phyloP scores from a whole-genome alignment of 2,329 filamentous ascomycete genomes.

The Triangularia setosa region DNA sequence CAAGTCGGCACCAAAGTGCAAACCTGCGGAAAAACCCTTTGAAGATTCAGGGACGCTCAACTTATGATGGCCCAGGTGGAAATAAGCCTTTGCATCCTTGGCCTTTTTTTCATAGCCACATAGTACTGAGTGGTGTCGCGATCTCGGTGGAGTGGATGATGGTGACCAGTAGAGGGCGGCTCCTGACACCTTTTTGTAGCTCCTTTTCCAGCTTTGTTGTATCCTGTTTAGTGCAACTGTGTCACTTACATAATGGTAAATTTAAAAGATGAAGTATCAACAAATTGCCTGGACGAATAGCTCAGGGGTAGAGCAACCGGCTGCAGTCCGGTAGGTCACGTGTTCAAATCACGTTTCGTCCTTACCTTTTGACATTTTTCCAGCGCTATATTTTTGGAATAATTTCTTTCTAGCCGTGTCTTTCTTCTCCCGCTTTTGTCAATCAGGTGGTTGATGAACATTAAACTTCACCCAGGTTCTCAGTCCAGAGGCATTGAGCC shows the following conservation, averaged over 20 bases:
- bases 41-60: not conserved
- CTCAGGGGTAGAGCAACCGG: conserved; percentile 11
- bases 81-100: not conserved
- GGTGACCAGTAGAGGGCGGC: no score
- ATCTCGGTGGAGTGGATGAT: not conserved
- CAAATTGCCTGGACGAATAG: conserved; percentile 4
- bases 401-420: no score
- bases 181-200: not conserved
- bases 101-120: not conserved
- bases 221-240: not conserved
- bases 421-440: no score
- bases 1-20: not conserved
- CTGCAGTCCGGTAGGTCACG: conserved; percentile 11
- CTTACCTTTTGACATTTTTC: not conserved
- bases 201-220: not conserved
- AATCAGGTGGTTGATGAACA: no score
- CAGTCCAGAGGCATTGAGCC: no score
- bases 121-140: not conserved
- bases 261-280: not conserved
- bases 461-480: no score
- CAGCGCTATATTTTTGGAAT: no score
- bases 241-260: not conserved
- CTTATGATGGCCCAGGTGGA: no score
- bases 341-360: conserved; percentile 12
- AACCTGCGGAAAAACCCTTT: not conserved